Evolutionary conservation across 2,329 filamentous ascomycete genomes (phyloP).

Genomic region (Penicillium expansum): DNA sequence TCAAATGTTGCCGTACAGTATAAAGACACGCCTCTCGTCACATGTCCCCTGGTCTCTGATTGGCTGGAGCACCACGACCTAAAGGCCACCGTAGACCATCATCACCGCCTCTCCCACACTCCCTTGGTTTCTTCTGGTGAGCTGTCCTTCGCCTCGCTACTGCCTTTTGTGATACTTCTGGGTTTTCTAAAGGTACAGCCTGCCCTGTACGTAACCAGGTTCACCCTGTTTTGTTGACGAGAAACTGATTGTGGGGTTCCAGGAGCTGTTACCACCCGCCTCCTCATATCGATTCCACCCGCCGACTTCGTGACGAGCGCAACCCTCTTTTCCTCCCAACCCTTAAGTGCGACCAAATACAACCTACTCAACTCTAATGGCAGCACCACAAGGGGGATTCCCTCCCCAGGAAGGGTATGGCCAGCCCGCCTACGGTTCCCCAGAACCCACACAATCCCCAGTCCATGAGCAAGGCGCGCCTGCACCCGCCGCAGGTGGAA

Average conservation of each 20-base stretch:
- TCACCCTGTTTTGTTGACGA: slow-evolving; percentile 5
- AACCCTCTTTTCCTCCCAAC: slow-evolving; percentile 2
- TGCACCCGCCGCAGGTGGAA: slow-evolving; percentile 35
- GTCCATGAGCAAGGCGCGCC: slow-evolving; percentile 32
- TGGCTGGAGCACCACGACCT: slow-evolving; percentile 32
- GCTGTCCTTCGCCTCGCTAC: slow-evolving; percentile 2
- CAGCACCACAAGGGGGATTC: slow-evolving; percentile 53
- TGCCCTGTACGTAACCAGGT: neutral
- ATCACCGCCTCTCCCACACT: slow-evolving; percentile 27
- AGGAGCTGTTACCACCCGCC: slow-evolving; percentile 25
- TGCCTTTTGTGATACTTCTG: slow-evolving; percentile 1
- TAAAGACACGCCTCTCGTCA: slow-evolving; percentile 8
- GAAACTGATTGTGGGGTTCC: slow-evolving; percentile 26
- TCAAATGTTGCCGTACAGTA: neutral
- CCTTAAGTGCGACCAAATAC: slow-evolving; percentile 1
- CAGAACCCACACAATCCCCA: slow-evolving; percentile 38
- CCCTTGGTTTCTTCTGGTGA: slow-evolving; percentile 10
- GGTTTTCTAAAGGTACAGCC: neutral
- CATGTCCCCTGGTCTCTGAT: slow-evolving; percentile 30
- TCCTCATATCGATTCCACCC: slow-evolving; percentile 16
- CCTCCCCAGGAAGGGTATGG: slow-evolving; percentile 52
- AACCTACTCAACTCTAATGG: slow-evolving; percentile 40
- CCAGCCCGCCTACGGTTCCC: slow-evolving; percentile 42
- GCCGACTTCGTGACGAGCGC: slow-evolving; percentile 11
- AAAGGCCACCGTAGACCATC: slow-evolving; percentile 42